These are phyloP conservation scores for Meira miltonrushii DNA, from an alignment of 1,284 basidiomycete genomes.

Conservation along the genomic window DNA sequence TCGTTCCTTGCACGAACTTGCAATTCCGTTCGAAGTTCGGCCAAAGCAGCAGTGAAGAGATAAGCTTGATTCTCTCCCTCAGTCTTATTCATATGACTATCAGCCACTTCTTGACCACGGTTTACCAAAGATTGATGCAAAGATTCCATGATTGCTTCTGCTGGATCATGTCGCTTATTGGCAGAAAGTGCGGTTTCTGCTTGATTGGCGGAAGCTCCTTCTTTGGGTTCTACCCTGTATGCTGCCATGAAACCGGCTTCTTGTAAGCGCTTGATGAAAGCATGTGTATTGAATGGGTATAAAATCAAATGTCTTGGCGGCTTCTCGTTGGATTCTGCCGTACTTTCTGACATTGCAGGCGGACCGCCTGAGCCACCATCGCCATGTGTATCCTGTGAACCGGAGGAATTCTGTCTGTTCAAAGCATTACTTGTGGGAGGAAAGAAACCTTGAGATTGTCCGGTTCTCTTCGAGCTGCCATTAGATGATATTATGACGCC, in stretches of 20 bases:
- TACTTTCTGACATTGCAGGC: neutral
- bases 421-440: neutral
- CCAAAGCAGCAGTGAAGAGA: conserved; percentile 85
- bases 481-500: neutral
- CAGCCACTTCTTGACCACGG: conserved; percentile 67
- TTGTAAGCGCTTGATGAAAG: conserved; percentile 39
- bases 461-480: neutral
- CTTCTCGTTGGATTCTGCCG: neutral
- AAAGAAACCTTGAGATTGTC: neutral
- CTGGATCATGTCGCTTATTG: conserved; percentile 38
- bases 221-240: neutral
- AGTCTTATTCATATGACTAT: conserved; percentile 71
- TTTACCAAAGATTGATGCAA: conserved; percentile 73
- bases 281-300: conserved; percentile 46
- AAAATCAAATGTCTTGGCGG: conserved; percentile 11
- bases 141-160: conserved; percentile 68
- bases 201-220: neutral
- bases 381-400: neutral
- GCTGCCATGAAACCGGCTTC: conserved; percentile 27
- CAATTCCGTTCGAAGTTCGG: conserved; percentile 82
- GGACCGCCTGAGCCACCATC: conserved; percentile 1
- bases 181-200: conserved; percentile 12
- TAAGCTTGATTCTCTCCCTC: conserved; percentile 93
- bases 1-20: conserved; percentile 79
- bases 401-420: neutral